Conservation (phyloP, 441 rosid species). For the Euphorbia corollata region DNA sequence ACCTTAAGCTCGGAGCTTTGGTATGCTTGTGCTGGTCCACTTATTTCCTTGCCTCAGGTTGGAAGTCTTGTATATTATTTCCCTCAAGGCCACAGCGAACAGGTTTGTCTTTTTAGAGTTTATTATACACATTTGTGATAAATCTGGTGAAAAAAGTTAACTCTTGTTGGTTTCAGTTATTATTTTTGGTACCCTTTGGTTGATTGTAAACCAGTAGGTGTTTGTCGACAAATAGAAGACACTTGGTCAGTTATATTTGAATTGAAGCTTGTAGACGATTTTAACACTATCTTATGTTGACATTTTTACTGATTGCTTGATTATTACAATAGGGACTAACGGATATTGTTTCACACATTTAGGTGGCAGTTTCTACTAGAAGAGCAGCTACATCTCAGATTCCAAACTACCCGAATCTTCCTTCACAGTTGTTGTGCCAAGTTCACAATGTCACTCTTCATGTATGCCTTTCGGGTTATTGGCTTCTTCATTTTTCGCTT, state of each 20-base stretch:
- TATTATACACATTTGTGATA: not conserved
- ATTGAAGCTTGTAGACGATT: no score
- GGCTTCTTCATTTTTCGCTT: not conserved
- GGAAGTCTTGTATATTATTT: slow-evolving; percentile 88
- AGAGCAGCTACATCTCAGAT: slow-evolving; percentile 78
- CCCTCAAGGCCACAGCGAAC: slow-evolving; percentile 97
- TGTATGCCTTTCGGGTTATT: slow-evolving; percentile 33
- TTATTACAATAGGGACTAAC: not conserved
- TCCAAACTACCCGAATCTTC: slow-evolving; percentile 89
- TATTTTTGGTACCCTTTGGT: not conserved
- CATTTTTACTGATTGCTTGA: slow-evolving; percentile 9
- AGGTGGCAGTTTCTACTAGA: slow-evolving; percentile 91
- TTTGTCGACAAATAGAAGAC: no score
- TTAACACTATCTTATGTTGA: no score
- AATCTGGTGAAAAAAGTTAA: not conserved
- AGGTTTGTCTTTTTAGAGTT: slow-evolving; percentile 38
- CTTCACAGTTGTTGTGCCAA: slow-evolving; percentile 91
- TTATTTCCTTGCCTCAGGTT: slow-evolving; percentile 82
- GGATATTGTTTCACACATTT: slow-evolving; percentile 7
- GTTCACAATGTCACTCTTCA: slow-evolving; percentile 85
- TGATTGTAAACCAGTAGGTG: no score
- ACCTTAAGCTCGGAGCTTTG: slow-evolving; percentile 79
- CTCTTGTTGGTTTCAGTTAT: not conserved
- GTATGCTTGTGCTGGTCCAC: slow-evolving; percentile 98
- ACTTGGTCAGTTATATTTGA: no score